Conservation (phyloP, 1,139 yeast genomes). For the Williopsis jadinii region DNA sequence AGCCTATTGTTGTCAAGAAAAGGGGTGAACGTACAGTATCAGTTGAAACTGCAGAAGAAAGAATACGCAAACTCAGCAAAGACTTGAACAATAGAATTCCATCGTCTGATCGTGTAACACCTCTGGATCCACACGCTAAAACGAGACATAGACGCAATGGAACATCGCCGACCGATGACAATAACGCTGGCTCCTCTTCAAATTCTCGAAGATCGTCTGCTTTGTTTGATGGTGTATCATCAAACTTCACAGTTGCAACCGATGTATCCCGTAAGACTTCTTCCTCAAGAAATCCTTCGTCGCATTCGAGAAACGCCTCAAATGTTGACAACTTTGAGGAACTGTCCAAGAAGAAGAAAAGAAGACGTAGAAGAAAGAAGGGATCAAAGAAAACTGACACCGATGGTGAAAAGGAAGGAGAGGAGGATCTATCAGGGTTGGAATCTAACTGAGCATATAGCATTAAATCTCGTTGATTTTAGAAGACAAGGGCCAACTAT, state of each 20-base stretch:
- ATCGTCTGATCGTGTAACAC: conserved; percentile 12
- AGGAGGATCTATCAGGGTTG: background rate
- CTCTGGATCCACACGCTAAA: conserved; percentile 4
- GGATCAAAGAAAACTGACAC: conserved; percentile 4
- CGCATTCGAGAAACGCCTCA: too few relatives aligned
- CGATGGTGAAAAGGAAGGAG: background rate
- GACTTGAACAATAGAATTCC: conserved; percentile 20
- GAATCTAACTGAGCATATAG: background rate
- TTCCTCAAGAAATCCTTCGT: too few relatives aligned
- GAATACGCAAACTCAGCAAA: conserved; percentile 15
- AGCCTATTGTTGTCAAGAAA: conserved; percentile 5
- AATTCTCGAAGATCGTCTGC: too few relatives aligned
- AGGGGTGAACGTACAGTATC: conserved; percentile 6
- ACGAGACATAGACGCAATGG: too few relatives aligned
- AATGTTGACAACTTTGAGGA: background rate
- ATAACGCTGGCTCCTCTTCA: too few relatives aligned
- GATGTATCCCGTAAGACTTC: too few relatives aligned
- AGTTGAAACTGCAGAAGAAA: conserved; percentile 10
- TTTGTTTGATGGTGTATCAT: too few relatives aligned
- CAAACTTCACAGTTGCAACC: too few relatives aligned
- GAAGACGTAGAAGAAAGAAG: conserved; percentile 9
- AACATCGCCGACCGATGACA: too few relatives aligned
- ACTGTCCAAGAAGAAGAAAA: conserved; percentile 8
- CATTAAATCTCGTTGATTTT: too few relatives aligned
- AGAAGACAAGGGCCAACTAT: background rate